Evolutionary conservation across 73 alveolate species (phyloP).

Genomic region (Paramecium caudatum): DNA sequence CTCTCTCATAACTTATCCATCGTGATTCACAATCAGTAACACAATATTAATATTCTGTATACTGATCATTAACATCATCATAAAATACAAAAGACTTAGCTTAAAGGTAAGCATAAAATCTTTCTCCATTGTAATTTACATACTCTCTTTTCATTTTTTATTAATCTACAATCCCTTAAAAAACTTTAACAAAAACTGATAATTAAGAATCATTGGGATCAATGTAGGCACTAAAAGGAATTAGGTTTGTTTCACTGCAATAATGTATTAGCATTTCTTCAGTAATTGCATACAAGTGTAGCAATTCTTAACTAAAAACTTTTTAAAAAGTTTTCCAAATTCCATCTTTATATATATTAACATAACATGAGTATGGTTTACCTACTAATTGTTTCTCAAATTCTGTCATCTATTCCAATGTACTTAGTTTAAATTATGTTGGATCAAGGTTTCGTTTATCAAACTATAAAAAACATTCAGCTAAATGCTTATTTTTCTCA

Average conservation of each 20-base stretch:
- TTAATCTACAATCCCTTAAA: neutral
- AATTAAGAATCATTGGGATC: neutral
- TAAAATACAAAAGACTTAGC: neutral
- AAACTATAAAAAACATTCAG: neutral
- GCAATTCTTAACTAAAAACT: neutral
- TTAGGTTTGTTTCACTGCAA: conserved; percentile 2
- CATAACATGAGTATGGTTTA: neutral
- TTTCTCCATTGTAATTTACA: conserved; percentile 19
- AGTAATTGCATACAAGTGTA: neutral
- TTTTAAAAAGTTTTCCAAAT: conserved; percentile 12
- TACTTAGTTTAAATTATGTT: neutral
- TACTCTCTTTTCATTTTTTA: neutral
- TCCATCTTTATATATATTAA: neutral
- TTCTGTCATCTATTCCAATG: neutral
- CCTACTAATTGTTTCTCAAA: neutral
- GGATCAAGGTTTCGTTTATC: neutral
- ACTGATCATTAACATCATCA: neutral
- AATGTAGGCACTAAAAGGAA: conserved; percentile 1
- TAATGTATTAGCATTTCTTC: conserved; percentile 55
- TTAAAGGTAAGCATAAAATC: neutral
- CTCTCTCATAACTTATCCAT: neutral
- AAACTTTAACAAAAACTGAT: neutral
- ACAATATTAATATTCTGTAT: neutral
- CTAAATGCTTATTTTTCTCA: neutral
- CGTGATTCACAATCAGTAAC: neutral